phyloP scores from a whole-genome alignment of 345 rosid genomes.

The Citrus reticulata region DNA sequence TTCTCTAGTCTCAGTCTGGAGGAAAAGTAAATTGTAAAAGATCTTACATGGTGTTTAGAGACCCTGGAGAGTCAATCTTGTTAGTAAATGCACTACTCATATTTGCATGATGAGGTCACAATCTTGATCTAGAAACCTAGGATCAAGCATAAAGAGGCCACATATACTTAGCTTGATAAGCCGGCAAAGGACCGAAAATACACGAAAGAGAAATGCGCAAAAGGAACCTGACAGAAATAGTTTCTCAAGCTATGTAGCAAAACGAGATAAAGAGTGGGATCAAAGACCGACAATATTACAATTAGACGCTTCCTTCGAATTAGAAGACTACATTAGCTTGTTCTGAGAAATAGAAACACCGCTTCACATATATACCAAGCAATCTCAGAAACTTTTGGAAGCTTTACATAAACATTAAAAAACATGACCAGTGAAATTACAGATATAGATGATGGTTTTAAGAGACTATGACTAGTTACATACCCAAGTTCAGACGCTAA shows the following conservation, averaged over 20 bases:
- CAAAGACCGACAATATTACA: too few relatives aligned
- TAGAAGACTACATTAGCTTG: neutral
- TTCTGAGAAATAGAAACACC: neutral
- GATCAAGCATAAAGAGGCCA: neutral
- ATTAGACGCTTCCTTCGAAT: too few relatives aligned
- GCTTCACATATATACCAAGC: neutral
- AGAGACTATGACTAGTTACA: neutral
- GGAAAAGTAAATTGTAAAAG: neutral
- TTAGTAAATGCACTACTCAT: neutral
- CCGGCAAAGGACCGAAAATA: neutral
- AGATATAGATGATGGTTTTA: neutral
- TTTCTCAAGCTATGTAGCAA: neutral
- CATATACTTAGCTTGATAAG: neutral
- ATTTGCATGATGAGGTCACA: neutral
- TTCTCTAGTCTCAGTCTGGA: neutral
- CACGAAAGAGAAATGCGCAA: neutral
- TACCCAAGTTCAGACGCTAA: neutral
- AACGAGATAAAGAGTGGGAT: neutral
- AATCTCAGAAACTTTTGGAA: neutral
- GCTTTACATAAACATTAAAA: slow-evolving; percentile 5
- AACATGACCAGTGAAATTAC: neutral
- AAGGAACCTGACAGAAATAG: neutral
- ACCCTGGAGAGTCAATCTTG: neutral
- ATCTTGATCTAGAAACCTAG: neutral
- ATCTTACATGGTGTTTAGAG: neutral